These are phyloP conservation scores for Magnusiomyces ingens DNA, from an alignment of 1,139 yeast genomes.

Conservation along the genomic window DNA sequence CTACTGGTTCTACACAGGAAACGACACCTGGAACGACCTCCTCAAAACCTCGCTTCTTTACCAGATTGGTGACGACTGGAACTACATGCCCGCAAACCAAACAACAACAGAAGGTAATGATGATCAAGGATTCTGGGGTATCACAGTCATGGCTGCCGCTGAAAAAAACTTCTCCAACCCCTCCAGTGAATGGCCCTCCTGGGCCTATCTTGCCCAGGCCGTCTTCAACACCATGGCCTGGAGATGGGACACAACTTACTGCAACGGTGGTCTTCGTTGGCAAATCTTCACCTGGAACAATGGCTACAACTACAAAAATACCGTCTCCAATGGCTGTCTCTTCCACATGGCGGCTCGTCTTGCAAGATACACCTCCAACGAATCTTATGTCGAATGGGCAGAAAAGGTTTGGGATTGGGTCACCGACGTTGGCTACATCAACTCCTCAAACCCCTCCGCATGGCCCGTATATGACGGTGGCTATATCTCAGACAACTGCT, in stretches of 20 bases:
- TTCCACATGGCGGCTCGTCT: slow-evolving; percentile 84
- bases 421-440: slow-evolving; percentile 50
- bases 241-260: slow-evolving; percentile 71
- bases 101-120: slow-evolving; percentile 81
- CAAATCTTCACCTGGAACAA: slow-evolving; percentile 93
- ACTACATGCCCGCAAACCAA: slow-evolving; percentile 72
- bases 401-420: slow-evolving; percentile 82
- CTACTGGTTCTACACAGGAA: slow-evolving; percentile 55
- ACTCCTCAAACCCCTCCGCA: slow-evolving; percentile 33
- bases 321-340: slow-evolving; percentile 85
- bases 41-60: slow-evolving; percentile 53
- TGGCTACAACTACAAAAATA: slow-evolving; percentile 87
- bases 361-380: slow-evolving; percentile 68
- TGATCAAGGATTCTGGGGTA: slow-evolving; percentile 90
- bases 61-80: slow-evolving; percentile 60
- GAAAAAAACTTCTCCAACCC: slow-evolving; percentile 74
- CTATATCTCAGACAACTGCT: slow-evolving; percentile 52
- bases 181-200: slow-evolving; percentile 43
- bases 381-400: slow-evolving; percentile 73
- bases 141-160: slow-evolving; percentile 76
- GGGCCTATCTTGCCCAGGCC: slow-evolving; percentile 73
- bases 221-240: slow-evolving; percentile 83
- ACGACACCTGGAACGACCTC: slow-evolving; percentile 50
- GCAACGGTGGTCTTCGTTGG: slow-evolving; percentile 93
- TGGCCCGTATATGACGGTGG: slow-evolving; percentile 73